Conservation (phyloP, 140 eudicot genomes). For the Ambrosia hybrid region DNA sequence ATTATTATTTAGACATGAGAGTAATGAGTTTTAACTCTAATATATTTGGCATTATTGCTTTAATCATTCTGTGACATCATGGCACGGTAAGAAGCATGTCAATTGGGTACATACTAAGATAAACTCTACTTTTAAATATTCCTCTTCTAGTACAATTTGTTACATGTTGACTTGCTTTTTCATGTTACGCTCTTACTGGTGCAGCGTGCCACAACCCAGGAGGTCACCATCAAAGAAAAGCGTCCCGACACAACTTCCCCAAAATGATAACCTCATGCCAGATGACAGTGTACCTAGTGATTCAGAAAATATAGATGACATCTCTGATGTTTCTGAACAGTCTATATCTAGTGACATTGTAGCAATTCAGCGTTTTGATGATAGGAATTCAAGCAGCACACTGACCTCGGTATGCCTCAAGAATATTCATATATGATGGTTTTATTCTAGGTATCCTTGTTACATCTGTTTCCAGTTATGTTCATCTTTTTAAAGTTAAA, state of each 20-base stretch:
- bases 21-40: not conserved
- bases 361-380: conserved; percentile 40
- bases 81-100: conserved; percentile 13
- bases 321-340: conserved; percentile 31
- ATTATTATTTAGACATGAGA: not conserved
- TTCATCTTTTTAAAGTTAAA: not conserved
- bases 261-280: conserved; percentile 38
- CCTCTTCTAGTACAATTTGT: conserved; percentile 15
- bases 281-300: conserved; percentile 46
- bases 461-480: conserved; percentile 22
- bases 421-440: not conserved
- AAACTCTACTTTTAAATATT: not conserved
- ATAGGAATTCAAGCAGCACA: conserved; percentile 25
- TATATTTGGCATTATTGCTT: not conserved
- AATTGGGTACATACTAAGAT: conserved; percentile 12
- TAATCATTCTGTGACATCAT: not conserved
- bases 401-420: conserved; percentile 32
- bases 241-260: too few relatives aligned
- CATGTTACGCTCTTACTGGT: conserved; percentile 20
- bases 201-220: conserved; percentile 52
- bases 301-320: conserved; percentile 42
- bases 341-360: conserved; percentile 29
- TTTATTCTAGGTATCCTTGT: not conserved
- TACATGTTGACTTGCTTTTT: conserved; percentile 6
- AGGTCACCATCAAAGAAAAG: too few relatives aligned